Evolutionary conservation across 2,329 filamentous ascomycete genomes (phyloP), one percentile per base, ranked within the genome.

Genomic region (Ophiosphaerella herpotricha): DNA sequence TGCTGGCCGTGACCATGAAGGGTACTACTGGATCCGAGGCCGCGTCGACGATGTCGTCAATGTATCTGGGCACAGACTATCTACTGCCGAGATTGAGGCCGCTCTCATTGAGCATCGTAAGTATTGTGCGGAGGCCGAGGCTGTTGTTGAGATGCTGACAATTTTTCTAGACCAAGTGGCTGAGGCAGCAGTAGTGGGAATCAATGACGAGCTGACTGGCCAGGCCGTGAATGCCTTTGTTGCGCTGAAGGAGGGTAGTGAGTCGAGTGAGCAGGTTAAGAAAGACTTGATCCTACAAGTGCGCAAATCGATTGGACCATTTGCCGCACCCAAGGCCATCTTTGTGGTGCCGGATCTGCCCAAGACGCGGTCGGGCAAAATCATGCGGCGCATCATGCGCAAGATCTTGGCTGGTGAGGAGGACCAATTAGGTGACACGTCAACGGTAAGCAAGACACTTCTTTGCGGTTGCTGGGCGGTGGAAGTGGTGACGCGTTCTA

Each of bases 1-100:
- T 71, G 94, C 94, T 48, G 94, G 90, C 52, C 90, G 94, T 71
- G 94, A 99, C 74, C 89, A 96, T 76, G 94, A 99, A 68, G 94
- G 94, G 49, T 99, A 97, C 82, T 99, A 97, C 85, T 99, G 94
- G 94, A 99, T 99, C 74, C 90, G 94, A 56, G 94, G 94, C 60
- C 91, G 94, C 75, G 94, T 99, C 45, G 94, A 99, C 71, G 94
- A 99, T 68, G 94, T 99, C 37, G 93, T 99, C 74, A 99, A 99
- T 76, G 94, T 99, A 55, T 94, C 89, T 64, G 94, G 94, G 24
- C 94, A 99, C 77, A 88, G 94, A 74, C 82, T 99, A 56, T 97
- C 93, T 13, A 99, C 94, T 8, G 93, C 94, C 32, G 94, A 99
- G 76, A 99, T 99, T 60, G 94, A 99, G 78, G 94, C 94, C 24